Percentiles rank a stretch among this genome's conserved stretches.
Evolutionary conservation across 768 basidiomycete genomes (phyloP).

Genomic region (Mycena chlorophos): DNA sequence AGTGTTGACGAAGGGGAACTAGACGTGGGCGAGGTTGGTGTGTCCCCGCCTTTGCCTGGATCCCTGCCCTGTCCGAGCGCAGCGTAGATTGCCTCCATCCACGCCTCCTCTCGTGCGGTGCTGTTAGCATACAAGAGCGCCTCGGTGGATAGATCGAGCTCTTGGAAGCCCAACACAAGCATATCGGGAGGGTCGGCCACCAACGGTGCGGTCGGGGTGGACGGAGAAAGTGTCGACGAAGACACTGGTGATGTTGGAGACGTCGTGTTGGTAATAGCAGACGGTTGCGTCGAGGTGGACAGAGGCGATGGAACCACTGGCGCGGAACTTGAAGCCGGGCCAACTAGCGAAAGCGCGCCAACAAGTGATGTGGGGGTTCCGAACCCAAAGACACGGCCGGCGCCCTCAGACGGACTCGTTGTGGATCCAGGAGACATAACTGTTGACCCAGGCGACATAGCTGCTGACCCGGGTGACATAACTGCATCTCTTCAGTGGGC

Average conservation of each 20-base stretch:
- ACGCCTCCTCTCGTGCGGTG: constrained; percentile 67
- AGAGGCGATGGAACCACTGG: not conserved
- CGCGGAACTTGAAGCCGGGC: not conserved
- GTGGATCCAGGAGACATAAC: not conserved
- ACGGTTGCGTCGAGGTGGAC: not conserved
- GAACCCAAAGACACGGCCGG: no score
- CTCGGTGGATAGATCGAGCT: constrained; percentile 76
- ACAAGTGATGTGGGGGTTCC: no score
- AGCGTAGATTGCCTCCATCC: not conserved
- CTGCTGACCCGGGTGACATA: no score
- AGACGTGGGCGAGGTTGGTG: no score
- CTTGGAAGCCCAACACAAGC: constrained; percentile 77
- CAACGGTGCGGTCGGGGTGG: not conserved
- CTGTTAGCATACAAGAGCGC: constrained; percentile 71
- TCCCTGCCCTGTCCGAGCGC: not conserved
- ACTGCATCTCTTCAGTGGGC: no score
- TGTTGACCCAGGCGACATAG: no score
- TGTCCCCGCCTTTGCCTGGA: no score
- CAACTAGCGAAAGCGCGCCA: not conserved
- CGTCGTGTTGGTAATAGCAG: not conserved
- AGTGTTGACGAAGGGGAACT: not conserved
- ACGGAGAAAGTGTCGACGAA: constrained; percentile 35
- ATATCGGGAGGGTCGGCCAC: constrained; percentile 55
- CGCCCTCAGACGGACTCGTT: not conserved
- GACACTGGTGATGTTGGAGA: not conserved